A percentile compares a stretch with the other conserved stretches of the same genome.
Conservation (phyloP, 345 rosid species). For the Aquilaria yunnanensis region DNA sequence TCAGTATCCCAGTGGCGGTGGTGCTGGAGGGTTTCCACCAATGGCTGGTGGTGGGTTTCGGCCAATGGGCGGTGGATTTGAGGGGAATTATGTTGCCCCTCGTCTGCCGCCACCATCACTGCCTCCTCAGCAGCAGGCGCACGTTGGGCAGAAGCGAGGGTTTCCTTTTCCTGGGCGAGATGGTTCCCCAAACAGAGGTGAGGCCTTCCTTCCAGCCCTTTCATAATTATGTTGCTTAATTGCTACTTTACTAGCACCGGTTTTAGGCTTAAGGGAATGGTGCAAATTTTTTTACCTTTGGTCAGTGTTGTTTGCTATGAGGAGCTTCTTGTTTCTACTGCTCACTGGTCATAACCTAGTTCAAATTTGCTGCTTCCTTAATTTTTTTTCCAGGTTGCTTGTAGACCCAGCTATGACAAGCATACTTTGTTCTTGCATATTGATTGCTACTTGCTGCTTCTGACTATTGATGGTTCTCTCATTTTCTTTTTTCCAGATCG, state of each 20-base stretch:
- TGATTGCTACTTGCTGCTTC: constrained; percentile 1
- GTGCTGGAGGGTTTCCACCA: constrained; percentile 27
- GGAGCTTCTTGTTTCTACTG: no score
- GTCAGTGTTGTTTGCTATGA: no score
- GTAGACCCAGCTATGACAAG: no score
- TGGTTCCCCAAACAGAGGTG: constrained; percentile 37
- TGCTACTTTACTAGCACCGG: neutral
- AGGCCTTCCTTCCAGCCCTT: no score
- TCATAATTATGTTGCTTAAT: neutral
- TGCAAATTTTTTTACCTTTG: no score
- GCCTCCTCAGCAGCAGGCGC: constrained; percentile 25
- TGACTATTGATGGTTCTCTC: neutral
- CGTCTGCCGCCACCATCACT: constrained; percentile 17
- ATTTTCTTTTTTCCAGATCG: constrained; percentile 30
- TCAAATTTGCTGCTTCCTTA: neutral
- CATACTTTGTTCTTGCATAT: neutral
- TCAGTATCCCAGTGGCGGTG: constrained; percentile 21
- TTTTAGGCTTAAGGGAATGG: no score
- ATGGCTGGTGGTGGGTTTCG: constrained; percentile 27
- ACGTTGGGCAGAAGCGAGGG: constrained; percentile 64
- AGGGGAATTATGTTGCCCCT: constrained; percentile 21
- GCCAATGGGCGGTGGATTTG: constrained; percentile 26
- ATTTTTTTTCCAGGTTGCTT: no score
- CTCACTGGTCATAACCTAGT: constrained; percentile 11
- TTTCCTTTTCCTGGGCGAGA: constrained; percentile 38